A percentile compares a stretch with the other conserved stretches of the same genome.
Evolutionary conservation across 169 alveolate species (phyloP).

Genomic region (Perkinsus olseni): DNA sequence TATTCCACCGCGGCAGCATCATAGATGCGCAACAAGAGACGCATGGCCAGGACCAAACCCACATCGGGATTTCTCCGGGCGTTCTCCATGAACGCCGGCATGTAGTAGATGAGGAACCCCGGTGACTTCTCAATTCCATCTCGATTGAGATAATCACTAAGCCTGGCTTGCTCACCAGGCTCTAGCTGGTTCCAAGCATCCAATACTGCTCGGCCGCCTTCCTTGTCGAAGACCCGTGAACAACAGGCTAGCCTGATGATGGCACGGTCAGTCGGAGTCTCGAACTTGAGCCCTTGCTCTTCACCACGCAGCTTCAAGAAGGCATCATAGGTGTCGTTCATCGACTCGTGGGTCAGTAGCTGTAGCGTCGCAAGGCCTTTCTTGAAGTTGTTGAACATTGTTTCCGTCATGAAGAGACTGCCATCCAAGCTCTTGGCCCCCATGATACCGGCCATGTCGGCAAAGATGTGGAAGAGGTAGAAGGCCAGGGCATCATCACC

Average conservation of each 20-base stretch:
- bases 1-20: background rate
- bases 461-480: background rate
- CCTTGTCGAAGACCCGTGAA: background rate
- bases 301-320: background rate
- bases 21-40: background rate
- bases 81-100: background rate
- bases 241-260: background rate
- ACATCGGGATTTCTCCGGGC: background rate
- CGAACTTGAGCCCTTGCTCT: background rate
- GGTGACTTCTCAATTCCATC: constrained; percentile 1
- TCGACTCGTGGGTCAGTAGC: background rate
- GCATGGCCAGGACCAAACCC: background rate
- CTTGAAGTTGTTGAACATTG: background rate
- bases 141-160: background rate
- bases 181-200: background rate
- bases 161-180: background rate
- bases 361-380: background rate
- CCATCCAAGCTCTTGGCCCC: background rate
- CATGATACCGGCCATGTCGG: background rate
- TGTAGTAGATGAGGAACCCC: background rate
- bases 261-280: background rate
- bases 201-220: background rate
- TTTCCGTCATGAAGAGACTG: background rate
- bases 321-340: background rate
- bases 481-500: background rate